A percentile compares a stretch with the other conserved stretches of the same genome.
These are phyloP conservation scores for Apiospora sp. DNA, from an alignment of 2,329 filamentous ascomycete genomes.

Conservation along the genomic window DNA sequence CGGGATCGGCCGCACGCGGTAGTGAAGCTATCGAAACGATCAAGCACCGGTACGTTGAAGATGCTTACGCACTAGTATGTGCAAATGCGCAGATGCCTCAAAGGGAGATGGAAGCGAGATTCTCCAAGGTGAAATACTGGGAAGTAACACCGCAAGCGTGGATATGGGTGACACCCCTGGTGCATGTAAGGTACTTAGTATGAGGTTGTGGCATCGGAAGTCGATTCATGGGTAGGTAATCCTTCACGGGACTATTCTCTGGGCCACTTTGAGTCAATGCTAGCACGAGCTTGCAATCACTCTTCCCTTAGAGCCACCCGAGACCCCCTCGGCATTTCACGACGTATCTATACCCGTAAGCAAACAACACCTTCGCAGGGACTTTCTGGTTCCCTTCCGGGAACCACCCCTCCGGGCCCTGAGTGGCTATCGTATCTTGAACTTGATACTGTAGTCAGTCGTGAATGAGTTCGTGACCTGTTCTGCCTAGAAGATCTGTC, in stretches of 20 bases:
- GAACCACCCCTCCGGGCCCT: not conserved
- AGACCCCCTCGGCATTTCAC: constrained; percentile 6
- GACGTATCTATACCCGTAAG: not conserved
- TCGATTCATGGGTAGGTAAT: not conserved
- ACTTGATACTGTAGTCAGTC: not conserved
- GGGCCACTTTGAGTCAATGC: constrained; percentile 9
- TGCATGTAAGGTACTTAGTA: constrained; percentile 14
- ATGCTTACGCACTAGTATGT: not conserved
- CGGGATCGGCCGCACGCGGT: constrained; percentile 4
- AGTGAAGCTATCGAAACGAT: not conserved
- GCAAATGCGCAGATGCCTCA: not conserved
- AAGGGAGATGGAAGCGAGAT: constrained; percentile 10
- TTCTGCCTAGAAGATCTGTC: constrained; percentile 10
- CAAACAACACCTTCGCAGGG: not conserved
- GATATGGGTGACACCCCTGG: not conserved
- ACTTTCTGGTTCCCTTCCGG: not conserved
- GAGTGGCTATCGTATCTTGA: not conserved
- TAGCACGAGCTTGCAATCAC: constrained; percentile 1
- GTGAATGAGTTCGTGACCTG: not conserved
- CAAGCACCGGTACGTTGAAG: not conserved
- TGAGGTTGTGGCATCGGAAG: not conserved
- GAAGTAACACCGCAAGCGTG: not conserved
- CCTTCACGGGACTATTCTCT: not conserved
- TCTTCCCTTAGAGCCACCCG: constrained; percentile 2
- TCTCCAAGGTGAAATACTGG: not conserved